Evolutionary conservation across 805 yeast species (phyloP), one percentile per base, ranked within the genome.

Genomic region (Candida endomychidarum): DNA sequence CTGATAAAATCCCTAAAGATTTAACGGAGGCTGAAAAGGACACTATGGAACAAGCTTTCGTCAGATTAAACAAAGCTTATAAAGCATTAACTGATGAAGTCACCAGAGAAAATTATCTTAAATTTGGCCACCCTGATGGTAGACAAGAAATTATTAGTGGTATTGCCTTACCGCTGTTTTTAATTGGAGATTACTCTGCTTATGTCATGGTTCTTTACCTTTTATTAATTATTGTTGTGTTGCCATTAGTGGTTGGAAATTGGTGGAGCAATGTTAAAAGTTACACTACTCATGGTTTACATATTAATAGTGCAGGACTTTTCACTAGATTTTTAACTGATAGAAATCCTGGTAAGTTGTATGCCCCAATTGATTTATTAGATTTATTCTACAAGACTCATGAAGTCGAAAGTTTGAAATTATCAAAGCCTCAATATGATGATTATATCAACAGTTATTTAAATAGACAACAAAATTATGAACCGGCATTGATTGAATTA

Each of bases 91-190:
- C 99, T 10, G 98, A 93, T 63, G 96, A 87, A 51, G 75, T 72
- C 8, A 80, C 86, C 3, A 84, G 80, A 53, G 86, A 86, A 51
- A 93, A 93, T 59, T 89, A 77, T 60, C 68, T 83, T 53, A 81
- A 78, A 52, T 93, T 83, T 56, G 99, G 99, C 36, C 96, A 95
- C 59, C 99, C 99, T 4, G 99, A 93, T 67, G 99, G 99, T 30
- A 96, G 95, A 29, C 96, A 87, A 62, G 86, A 86, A 19, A 74
- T 83, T 14, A 69, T 83, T 15, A 96, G 88, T 59, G 99, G 99
- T 46, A 89, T 93, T 61, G 99, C 98, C 0, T 67, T 93, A 49
- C 99, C 99, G 22, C 81, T 84, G 58, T 88, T 86, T 64, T 72
- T 93, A 46, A 86, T 95, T 21, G 89, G 95, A 30, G 74, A 80